These are phyloP conservation scores for Leavenworthia alabamica DNA, from an alignment of 345 rosid species.

Conservation along the genomic window DNA sequence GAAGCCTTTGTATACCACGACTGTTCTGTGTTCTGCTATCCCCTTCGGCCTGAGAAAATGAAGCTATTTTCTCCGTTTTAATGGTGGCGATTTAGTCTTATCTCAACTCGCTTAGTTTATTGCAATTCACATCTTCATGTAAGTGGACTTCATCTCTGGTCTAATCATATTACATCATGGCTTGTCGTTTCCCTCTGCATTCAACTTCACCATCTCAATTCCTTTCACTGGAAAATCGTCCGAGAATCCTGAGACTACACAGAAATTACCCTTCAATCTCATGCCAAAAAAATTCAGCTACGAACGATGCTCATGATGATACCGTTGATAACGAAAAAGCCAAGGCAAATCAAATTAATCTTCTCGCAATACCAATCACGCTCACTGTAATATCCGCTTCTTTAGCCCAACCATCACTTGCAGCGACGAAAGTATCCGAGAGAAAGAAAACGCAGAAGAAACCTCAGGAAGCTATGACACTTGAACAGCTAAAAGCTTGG, in stretches of 20 bases:
- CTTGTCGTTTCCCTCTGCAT: constrained; percentile 40
- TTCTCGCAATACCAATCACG: constrained; percentile 57
- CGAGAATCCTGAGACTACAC: constrained; percentile 15
- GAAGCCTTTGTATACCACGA: not conserved
- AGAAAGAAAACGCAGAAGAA: constrained; percentile 53
- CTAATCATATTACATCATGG: constrained; percentile 22
- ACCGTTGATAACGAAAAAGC: constrained; percentile 19
- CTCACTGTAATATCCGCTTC: constrained; percentile 60
- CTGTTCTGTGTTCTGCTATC: constrained; percentile 12
- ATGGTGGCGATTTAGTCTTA: constrained; percentile 28
- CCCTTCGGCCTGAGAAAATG: not conserved
- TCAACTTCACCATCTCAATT: constrained; percentile 29
- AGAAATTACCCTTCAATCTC: constrained; percentile 27
- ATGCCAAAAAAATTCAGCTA: constrained; percentile 32
- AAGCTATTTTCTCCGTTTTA: constrained; percentile 13
- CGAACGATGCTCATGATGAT: constrained; percentile 2
- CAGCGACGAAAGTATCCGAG: constrained; percentile 41
- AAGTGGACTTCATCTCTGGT: constrained; percentile 6
- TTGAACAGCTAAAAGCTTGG: constrained; percentile 76
- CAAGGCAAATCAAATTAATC: constrained; percentile 35
- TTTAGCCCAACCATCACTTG: constrained; percentile 38
- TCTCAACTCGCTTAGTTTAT: constrained; percentile 1
- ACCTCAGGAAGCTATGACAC: constrained; percentile 49
- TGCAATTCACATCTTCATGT: constrained; percentile 32
- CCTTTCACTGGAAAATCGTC: constrained; percentile 25